Evolutionary conservation across 805 yeast species (phyloP).

Genomic region (Saccharomycopsis fermentans): DNA sequence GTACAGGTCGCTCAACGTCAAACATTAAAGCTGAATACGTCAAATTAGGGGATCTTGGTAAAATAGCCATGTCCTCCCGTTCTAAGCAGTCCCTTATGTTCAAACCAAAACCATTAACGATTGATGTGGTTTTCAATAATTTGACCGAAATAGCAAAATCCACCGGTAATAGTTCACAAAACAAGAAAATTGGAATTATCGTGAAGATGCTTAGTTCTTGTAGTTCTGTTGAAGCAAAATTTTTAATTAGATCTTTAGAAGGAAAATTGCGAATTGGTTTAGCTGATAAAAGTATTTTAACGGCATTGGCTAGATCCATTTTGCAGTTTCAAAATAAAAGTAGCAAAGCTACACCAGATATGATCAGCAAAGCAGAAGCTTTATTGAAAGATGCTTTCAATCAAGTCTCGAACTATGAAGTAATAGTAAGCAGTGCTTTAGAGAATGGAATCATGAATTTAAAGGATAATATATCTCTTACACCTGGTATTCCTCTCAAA

Average conservation of each 20-base stretch:
- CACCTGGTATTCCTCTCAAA: conserved; percentile 90
- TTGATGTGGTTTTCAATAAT: conserved; percentile 61
- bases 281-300: conserved; percentile 86
- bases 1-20: conserved; percentile 71
- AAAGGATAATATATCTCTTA: conserved; percentile 56
- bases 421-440: conserved; percentile 56
- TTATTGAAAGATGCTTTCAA: conserved; percentile 77
- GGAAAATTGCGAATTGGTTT: conserved; percentile 88
- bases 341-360: conserved; percentile 31
- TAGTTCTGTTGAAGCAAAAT: conserved; percentile 81
- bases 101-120: conserved; percentile 73
- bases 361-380: conserved; percentile 59
- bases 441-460: conserved; percentile 59
- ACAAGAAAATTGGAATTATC: conserved; percentile 65
- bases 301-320: conserved; percentile 77
- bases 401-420: conserved; percentile 82
- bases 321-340: conserved; percentile 42
- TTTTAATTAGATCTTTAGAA: conserved; percentile 78
- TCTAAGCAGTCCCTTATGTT: conserved; percentile 87
- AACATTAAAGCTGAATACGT: conserved; percentile 68
- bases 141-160: conserved; percentile 68
- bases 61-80: conserved; percentile 77
- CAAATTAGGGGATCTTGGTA: conserved; percentile 81
- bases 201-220: conserved; percentile 81
- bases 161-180: conserved; percentile 76